Evolutionary conservation across 148 eudicot species (phyloP), one percentile per base, ranked within the genome.

Genomic region (Camellia lanceoleosa): DNA sequence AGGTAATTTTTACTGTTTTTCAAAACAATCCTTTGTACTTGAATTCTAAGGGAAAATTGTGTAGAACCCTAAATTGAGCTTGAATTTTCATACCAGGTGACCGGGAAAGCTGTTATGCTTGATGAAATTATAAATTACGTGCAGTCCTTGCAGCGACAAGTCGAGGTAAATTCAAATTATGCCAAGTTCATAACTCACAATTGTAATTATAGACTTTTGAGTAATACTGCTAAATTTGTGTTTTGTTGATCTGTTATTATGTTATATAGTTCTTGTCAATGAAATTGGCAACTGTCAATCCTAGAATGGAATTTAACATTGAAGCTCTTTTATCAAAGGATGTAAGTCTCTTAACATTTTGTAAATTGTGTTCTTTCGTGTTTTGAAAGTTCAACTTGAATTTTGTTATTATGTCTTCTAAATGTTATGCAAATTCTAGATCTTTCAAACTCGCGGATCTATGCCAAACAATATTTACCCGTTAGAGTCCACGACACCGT

Each of bases 81-180:
- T 58, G 7, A 76, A 65, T 52, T 84, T 59, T 71, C 49, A 4
- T 23, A 60, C 41, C 70, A 91, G 97, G 92, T 94, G 47, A 94
- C 97, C 14, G 98, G 98, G 64, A 94, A 94, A 86, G 94, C 96
- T 70, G 91, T 94, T 72, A 92, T 95, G 85, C 94, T 95, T 80
- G 97, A 95, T 84, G 98, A 95, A 82, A 95, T 95, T 84, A 95
- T 95, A 78, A 95, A 95, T 64, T 95, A 95, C 65, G 98, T 95
- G 77, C 98, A 95, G 84, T 93, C 98, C 19, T 82, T 95, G 83
- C 98, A 95, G 73, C 89, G 92, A 0, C 95, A 95, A 80, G 98
- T 95, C 64, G 98, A 95, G 98, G 98, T 95, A 87, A 80, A 69
- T 46, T 61, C 54, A 5, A 68, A 43, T n/a, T 15, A 42, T 67